Conservation (phyloP, 106 monocot species). For the Apostasia shenzhenica region DNA sequence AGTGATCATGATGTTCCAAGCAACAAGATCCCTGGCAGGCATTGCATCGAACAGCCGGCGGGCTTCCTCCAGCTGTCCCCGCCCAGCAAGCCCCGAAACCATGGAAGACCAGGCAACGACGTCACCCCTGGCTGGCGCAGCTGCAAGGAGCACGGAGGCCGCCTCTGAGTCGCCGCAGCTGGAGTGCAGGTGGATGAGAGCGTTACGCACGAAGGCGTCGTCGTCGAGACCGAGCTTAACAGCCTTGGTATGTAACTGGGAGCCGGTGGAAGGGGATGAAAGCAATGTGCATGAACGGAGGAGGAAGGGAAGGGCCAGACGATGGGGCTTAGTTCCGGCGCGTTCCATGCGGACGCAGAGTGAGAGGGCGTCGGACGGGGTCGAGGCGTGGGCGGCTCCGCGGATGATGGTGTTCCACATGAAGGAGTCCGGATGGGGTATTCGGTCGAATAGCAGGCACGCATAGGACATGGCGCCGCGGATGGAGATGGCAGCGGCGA, state of each 20-base stretch:
- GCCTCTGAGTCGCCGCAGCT: conserved; percentile 37
- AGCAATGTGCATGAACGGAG: conserved; percentile 42
- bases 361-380: conserved; percentile 32
- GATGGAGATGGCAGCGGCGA: conserved; percentile 42
- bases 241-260: conserved; percentile 31
- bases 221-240: conserved; percentile 25
- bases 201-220: conserved; percentile 29
- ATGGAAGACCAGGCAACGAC: conserved; percentile 50
- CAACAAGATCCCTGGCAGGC: conserved; percentile 39
- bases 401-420: conserved; percentile 61
- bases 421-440: conserved; percentile 48
- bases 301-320: conserved; percentile 49
- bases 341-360: conserved; percentile 33
- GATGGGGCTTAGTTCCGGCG: conserved; percentile 9
- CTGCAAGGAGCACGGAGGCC: conserved; percentile 25
- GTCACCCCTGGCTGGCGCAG: conserved; percentile 11
- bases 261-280: conserved; percentile 5
- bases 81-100: conserved; percentile 33
- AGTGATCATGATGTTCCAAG: conserved; percentile 77
- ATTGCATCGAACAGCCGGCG: conserved; percentile 43
- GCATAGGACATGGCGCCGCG: conserved; percentile 43
- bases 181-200: conserved; percentile 49
- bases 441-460: conserved; percentile 33
- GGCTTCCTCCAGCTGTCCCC: conserved; percentile 28
- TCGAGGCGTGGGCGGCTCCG: conserved; percentile 39